Base-by-base conservation (phyloP, 345 rosid genomes). In the Hypericum androsaemum region DNA sequence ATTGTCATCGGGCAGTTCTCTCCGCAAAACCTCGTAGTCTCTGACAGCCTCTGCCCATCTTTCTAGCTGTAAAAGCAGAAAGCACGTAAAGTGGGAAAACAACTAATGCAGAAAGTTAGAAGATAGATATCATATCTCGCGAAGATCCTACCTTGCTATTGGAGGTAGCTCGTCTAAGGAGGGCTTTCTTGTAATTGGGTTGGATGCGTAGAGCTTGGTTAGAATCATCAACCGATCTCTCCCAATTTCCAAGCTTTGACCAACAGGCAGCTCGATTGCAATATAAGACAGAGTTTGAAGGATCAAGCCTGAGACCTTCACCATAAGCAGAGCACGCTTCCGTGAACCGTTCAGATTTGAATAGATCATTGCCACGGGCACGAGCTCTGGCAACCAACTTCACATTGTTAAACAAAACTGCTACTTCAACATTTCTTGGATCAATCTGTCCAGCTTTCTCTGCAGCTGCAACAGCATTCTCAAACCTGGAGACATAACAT, bases 301-400 rank as follows among this genome's bases (percentile, higher is more conserved):
- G 10, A 47, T 47, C 51, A 47, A 13, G 32, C 35, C 17, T 47
- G 32, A 47, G 51, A 47, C 51, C 6, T 47, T 47, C 51, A 14
- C 51, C 51, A 47, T 47, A 47, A 9, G 35, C 51, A 14, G 35
- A 14, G 11, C 51, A 8, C 5, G 51, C 51, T 47, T 47, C 51
- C 7, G 51, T 32, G 17, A 13, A 47, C 17, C 12, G 14, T 1
- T 32, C 51, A 1, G 32, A 47, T 3, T 32, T 47, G 51, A 47
- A 47, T 13, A 3, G 51, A 47, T 47, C 51, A 9, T 47, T 47
- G 1, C 51, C 51, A 15, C 17, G 28, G 8, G 51, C 17, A 14
- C 51, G 51, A 47, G 51, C 51, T 47, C 51, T 14, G 3, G 51
- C 51, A 10, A 47, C 51, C 9, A 17, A 6, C 17, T 47, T 47